Evolutionary conservation across 2,329 filamentous ascomycete genomes (phyloP), one percentile per base, ranked within the genome.

Genomic region (Verruconis gallopava): DNA sequence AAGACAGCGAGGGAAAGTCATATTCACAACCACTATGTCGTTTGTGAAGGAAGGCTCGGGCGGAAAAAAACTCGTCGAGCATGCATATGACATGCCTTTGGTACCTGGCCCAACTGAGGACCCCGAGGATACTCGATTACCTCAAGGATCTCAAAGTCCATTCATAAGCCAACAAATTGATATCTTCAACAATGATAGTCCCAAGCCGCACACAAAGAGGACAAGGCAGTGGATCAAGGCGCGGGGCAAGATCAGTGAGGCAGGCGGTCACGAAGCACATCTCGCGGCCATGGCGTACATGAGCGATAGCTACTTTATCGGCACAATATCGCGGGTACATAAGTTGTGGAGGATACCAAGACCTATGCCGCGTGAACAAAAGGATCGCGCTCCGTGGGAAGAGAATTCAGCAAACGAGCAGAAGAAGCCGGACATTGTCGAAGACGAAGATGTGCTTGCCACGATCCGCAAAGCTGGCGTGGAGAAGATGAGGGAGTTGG

Each of bases 21-120:
- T 98, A 63, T 96, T 96, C 65, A 96, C 89, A 14, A 91, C 85
- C 2, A 98, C 89, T 4, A 77, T 93, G 63, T 91, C 82, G 48
- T 96, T 98, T 58, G 80, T 81, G 55, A 71, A 75, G 14, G 77
- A 80, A 53, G 72, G 68, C 46, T 73, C 69, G 48, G 73, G 70
- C 40, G 71, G 72, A 2, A 64, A 68, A 51, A 61, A 69, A 49
- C 63, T 57, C 33, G 70, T 91, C 3, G 61, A 75, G 43, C 86
- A 95, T 64, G 73, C 77, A 3, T 69, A 69, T 6, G 64, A 67
- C 47, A 71, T 73, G 57, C 60, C 60, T 4, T 53, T 65, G 20
- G 64, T 71, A 42, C 52, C 67, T 36, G 57, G 63, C 20, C 68
- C 70, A 12, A 54, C 63, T 17, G 50, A 65, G 18, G 25, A n/a